Percentiles rank a stretch among this genome's conserved stretches.
Conservation (phyloP, 2,329 filamentous ascomycete genomes). For the Epichloe brachyelytri region DNA sequence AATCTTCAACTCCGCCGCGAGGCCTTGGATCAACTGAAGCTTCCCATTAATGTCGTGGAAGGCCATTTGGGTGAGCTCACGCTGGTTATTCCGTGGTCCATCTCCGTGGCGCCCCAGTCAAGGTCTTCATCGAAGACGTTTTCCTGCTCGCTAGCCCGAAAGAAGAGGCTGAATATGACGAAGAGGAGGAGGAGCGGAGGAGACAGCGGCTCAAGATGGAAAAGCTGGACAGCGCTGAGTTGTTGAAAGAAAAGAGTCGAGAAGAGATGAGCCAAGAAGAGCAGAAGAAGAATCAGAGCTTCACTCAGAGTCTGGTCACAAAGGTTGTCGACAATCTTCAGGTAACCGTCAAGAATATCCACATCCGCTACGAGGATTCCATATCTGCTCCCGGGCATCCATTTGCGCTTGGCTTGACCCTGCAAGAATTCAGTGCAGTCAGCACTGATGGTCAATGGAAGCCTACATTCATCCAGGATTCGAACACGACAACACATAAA, state of each 20-base stretch:
- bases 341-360: conserved; percentile 95
- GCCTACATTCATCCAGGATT: conserved; percentile 89
- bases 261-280: conserved; percentile 92
- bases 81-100: conserved; percentile 93
- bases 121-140: conserved; percentile 92
- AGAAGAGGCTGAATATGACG: conserved; percentile 85
- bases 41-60: conserved; percentile 93
- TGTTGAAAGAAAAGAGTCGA: conserved; percentile 83
- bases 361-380: conserved; percentile 95
- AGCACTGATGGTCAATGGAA: conserved; percentile 94
- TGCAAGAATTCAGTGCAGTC: conserved; percentile 93
- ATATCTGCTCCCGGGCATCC: conserved; percentile 91
- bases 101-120: conserved; percentile 83
- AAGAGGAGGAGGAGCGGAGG: conserved; percentile 79
- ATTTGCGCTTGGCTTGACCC: conserved; percentile 80
- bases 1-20: conserved; percentile 88
- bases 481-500: conserved; percentile 76
- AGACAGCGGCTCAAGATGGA: conserved; percentile 95
- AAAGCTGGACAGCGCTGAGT: conserved; percentile 89
- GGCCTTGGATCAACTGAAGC: conserved; percentile 89
- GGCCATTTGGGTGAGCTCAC: conserved; percentile 89
- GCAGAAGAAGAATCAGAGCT: conserved; percentile 94
- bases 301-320: conserved; percentile 85
- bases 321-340: conserved; percentile 98
- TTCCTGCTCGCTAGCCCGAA: conserved; percentile 90